These are phyloP conservation scores for Trichoderma sp. DNA, from an alignment of 2,329 filamentous ascomycete species.

Conservation along the genomic window DNA sequence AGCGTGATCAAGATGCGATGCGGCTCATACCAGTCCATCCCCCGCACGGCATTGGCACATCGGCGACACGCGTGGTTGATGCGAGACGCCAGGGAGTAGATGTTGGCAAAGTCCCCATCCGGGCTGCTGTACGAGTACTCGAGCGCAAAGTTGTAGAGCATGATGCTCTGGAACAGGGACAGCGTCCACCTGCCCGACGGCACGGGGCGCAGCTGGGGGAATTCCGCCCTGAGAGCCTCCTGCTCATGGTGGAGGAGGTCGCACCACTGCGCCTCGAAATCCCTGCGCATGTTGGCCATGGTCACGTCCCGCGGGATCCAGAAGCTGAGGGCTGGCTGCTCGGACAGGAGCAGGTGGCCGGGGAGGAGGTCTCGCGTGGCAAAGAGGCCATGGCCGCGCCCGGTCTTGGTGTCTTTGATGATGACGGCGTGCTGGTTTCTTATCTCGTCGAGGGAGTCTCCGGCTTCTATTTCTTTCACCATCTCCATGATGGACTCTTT, in stretches of 20 bases:
- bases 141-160: slow-evolving; percentile 32
- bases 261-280: slow-evolving; percentile 30
- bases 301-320: slow-evolving; percentile 15
- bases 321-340: slow-evolving; percentile 32
- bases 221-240: slow-evolving; percentile 20
- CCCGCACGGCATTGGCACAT: slow-evolving; percentile 37
- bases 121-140: slow-evolving; percentile 36
- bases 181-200: neutral
- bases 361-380: slow-evolving; percentile 25
- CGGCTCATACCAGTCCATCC: slow-evolving; percentile 19
- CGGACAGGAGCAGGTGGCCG: slow-evolving; percentile 30
- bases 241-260: no score
- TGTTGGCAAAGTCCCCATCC: slow-evolving; percentile 13
- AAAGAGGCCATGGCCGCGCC: slow-evolving; percentile 33
- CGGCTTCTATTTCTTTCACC: no score
- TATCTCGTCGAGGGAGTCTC: neutral
- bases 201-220: slow-evolving; percentile 27
- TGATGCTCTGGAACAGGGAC: slow-evolving; percentile 13
- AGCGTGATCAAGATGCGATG: slow-evolving; percentile 32
- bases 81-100: slow-evolving; percentile 33
- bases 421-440: slow-evolving; percentile 20
- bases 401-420: slow-evolving; percentile 22
- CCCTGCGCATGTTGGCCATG: slow-evolving; percentile 5
- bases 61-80: slow-evolving; percentile 42
- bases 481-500: no score